Conservation (phyloP, 148 eudicot genomes). For the Cornus controversa region DNA sequence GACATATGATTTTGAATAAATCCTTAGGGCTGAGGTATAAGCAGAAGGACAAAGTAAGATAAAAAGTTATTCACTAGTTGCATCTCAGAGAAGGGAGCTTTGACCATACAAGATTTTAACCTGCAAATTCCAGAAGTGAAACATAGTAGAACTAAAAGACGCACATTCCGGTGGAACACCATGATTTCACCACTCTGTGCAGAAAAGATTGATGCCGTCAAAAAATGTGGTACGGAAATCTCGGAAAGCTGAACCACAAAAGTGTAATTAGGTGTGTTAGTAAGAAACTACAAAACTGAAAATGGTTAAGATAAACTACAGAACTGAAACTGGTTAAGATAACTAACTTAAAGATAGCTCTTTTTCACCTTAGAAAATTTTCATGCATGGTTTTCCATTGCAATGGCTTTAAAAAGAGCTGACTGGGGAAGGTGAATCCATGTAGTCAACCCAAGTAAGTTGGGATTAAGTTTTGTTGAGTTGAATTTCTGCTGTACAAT, state of each 20-base stretch:
- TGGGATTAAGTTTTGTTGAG: neutral
- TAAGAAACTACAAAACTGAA: neutral
- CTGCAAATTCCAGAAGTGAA: conserved; percentile 93
- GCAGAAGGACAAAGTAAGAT: neutral
- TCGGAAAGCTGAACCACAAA: conserved; percentile 74
- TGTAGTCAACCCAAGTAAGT: neutral
- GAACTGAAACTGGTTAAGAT: neutral
- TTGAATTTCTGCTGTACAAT: neutral
- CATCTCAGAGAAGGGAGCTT: conserved; percentile 40
- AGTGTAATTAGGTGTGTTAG: neutral
- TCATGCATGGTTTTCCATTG: neutral
- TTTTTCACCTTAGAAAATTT: neutral
- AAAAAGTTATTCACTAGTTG: neutral
- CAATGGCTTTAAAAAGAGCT: neutral
- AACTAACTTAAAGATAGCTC: neutral
- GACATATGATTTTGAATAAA: neutral
- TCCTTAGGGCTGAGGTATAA: neutral
- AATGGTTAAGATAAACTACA: neutral
- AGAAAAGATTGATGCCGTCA: conserved; percentile 96
- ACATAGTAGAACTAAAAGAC: conserved; percentile 63
- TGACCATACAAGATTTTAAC: conserved; percentile 88
- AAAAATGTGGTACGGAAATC: conserved; percentile 91
- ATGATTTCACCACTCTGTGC: conserved; percentile 72
- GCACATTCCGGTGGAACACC: conserved; percentile 69
- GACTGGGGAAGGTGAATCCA: neutral